Conservation (phyloP, 495 filamentous ascomycete species). For the Neurospora sp. region DNA sequence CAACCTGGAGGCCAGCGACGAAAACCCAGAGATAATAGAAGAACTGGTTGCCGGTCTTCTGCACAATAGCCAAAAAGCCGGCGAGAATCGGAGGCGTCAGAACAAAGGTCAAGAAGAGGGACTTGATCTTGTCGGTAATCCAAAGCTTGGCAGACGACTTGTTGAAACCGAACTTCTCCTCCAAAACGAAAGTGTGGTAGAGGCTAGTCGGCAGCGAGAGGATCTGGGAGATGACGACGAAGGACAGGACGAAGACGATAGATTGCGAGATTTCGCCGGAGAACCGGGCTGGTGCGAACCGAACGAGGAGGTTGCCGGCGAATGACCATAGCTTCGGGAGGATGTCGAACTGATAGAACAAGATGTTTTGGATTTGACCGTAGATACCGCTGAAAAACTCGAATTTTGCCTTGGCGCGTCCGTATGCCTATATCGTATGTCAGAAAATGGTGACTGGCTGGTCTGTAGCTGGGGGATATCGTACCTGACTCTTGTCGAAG, state of each 20-base stretch:
- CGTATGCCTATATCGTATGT: conserved; percentile 53
- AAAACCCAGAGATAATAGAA: conserved; percentile 98
- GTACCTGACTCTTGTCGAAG: conserved; percentile 77
- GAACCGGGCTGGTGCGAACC: conserved; percentile 65
- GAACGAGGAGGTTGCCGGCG: conserved; percentile 61
- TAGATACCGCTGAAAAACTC: conserved; percentile 68
- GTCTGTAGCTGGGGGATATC: background rate
- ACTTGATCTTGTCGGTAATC: conserved; percentile 86
- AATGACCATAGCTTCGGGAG: conserved; percentile 83
- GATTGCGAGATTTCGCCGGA: conserved; percentile 90
- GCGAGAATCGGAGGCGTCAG: conserved; percentile 79
- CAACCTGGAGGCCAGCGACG: conserved; percentile 73
- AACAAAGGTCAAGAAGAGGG: conserved; percentile 67
- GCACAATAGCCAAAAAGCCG: conserved; percentile 81
- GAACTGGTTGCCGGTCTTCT: conserved; percentile 83
- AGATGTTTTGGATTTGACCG: conserved; percentile 74
- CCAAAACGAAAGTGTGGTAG: conserved; percentile 89
- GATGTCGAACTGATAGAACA: conserved; percentile 80
- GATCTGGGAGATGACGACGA: conserved; percentile 67
- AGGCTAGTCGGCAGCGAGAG: conserved; percentile 72
- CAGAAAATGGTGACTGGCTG: conserved; percentile 35
- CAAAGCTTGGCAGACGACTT: conserved; percentile 89
- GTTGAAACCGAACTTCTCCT: conserved; percentile 98
- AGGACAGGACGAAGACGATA: conserved; percentile 81
- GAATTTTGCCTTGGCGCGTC: conserved; percentile 89